Evolutionary conservation across 257 asterid genomes (phyloP).

Genomic region (Capsicum rhomboideum): DNA sequence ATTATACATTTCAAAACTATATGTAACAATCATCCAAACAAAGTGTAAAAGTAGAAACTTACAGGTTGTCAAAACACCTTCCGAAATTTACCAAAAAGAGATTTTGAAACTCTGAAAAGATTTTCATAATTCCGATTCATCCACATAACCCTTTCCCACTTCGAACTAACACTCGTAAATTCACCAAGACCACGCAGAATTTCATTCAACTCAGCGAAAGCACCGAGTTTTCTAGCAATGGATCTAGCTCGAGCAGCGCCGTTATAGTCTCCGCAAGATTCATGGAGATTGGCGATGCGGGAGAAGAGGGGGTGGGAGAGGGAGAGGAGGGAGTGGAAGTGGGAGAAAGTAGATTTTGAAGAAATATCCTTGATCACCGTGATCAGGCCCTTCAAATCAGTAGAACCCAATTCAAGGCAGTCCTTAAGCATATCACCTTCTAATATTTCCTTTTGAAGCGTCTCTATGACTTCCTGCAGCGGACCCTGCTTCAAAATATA

Average conservation of each 20-base stretch:
- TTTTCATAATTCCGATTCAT: conserved; percentile 41
- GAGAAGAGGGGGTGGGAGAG: conserved; percentile 63
- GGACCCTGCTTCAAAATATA: conserved; percentile 51
- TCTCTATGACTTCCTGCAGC: conserved; percentile 41
- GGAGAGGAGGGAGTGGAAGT: conserved; percentile 38
- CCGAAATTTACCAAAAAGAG: conserved; percentile 43
- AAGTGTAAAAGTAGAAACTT: too few species aligned
- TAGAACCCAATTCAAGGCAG: conserved; percentile 62
- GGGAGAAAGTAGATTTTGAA: conserved; percentile 30
- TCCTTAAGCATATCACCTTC: conserved; percentile 70
- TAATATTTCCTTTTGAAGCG: conserved; percentile 46
- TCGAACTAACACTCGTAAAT: conserved; percentile 34
- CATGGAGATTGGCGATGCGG: conserved; percentile 67
- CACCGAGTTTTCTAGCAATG: conserved; percentile 38
- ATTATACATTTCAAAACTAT: too few species aligned
- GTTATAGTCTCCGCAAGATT: conserved; percentile 56
- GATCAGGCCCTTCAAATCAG: conserved; percentile 50
- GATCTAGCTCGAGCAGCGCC: conserved; percentile 55
- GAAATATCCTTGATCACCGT: conserved; percentile 50
- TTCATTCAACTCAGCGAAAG: conserved; percentile 51
- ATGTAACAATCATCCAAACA: too few species aligned
- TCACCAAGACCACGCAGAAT: conserved; percentile 32
- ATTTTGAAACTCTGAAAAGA: conserved; percentile 33
- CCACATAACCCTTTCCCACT: conserved; percentile 57
- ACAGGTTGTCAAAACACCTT: conserved; percentile 46